phyloP scores from a whole-genome alignment of 257 asterid genomes.

The Petunia secreta region DNA sequence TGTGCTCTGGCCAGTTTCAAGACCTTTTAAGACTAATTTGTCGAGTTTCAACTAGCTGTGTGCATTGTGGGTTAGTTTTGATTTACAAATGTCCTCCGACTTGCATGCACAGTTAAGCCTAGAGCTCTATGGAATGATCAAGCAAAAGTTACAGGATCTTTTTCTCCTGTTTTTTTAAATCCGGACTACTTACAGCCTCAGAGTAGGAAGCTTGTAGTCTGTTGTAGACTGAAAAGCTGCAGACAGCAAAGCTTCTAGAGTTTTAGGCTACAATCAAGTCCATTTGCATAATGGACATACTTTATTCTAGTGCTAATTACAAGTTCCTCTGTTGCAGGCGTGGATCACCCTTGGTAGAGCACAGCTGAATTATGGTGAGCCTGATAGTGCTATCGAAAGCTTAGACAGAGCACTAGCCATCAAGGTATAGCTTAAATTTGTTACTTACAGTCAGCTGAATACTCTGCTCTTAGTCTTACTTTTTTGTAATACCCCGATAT shows the following conservation, averaged over 20 bases:
- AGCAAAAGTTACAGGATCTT: neutral
- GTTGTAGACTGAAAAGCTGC: neutral
- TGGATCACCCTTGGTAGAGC: constrained; percentile 96
- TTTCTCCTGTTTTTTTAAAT: neutral
- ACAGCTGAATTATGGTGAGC: constrained; percentile 89
- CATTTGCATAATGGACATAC: neutral
- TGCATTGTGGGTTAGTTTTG: neutral
- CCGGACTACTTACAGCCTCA: neutral
- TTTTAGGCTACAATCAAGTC: neutral
- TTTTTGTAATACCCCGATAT: neutral
- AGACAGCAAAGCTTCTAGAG: constrained; percentile 16
- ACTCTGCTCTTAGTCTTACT: too few species aligned
- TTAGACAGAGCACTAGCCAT: constrained; percentile 80
- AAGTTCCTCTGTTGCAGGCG: constrained; percentile 48
- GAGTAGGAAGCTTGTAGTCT: neutral
- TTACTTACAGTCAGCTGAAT: neutral
- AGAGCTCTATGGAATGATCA: constrained; percentile 2
- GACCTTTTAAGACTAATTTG: constrained; percentile 1
- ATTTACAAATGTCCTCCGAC: neutral
- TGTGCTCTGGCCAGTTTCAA: neutral
- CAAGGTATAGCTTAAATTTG: constrained; percentile 49
- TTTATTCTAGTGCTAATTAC: neutral
- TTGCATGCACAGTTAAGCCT: neutral
- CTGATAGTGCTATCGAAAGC: constrained; percentile 82
- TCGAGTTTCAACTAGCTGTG: neutral